Base-by-base conservation (phyloP, 2,329 filamentous ascomycete species). In the Aspergillus hortae region DNA sequence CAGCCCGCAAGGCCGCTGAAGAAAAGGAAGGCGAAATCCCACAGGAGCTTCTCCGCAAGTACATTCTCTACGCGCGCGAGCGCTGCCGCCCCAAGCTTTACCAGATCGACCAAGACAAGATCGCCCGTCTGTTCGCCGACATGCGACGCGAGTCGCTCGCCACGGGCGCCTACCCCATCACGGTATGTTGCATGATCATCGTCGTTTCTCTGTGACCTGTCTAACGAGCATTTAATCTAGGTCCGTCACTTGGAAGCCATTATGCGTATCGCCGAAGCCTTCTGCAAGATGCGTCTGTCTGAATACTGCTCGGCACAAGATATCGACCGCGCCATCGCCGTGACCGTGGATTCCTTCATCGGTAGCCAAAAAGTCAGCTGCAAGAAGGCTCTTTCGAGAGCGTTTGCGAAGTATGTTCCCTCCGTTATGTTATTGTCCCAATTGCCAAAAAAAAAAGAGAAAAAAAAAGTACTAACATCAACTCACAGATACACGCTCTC, bases 191-290 rank as follows among this genome's bases (percentile, higher is more conserved):
- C 21, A 23, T 38, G 12, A 6, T 12, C 36, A 36, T 32, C 30
- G 14, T 30, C 14, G 12, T 44, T 4, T 4, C n/a, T 10, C 7
- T 21, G 11, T 19, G n/a, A 9, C 27, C 27, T 30, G 27, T 15
- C 45, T 41, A 57, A 33, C 55, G 51, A 48, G 47, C 14, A 27
- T 35, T 23, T 19, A 15, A 17, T 15, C 44, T 59, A 96, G 91
- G 90, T 96, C 59, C 92, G 94, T 78, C 94, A 99, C 76, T 79
- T 99, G 32, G 94, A 99, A 80, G 92, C 92, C 56, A 96, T 97
- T 66, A 95, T 99, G 77, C 90, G 94, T 67, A 95, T 95, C 66
- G 87, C 86, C 52, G 94, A 99, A 71, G 77, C 92, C 0, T 99
- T 99, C 76, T 95, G 89, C 73, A 92, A 95, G 67, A 99, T 99